Percentiles rank a stretch among this genome's conserved stretches.
Conservation (phyloP, 495 filamentous ascomycete genomes). For the Choiromyces venosus region DNA sequence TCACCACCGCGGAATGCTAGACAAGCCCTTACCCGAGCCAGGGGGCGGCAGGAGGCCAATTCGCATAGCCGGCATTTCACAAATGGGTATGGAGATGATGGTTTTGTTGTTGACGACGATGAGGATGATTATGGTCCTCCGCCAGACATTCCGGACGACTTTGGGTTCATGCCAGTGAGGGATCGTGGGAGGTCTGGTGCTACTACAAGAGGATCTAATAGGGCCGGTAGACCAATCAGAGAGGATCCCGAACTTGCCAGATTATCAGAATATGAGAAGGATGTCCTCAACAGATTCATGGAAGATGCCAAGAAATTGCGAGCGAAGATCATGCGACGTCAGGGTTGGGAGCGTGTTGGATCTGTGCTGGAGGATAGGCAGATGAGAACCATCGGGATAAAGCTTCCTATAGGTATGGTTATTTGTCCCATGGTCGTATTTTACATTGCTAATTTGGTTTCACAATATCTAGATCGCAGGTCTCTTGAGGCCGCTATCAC, state of each 20-base stretch:
- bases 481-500: conserved; percentile 63
- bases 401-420: conserved; percentile 59
- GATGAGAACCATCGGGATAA: conserved; percentile 76
- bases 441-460: not conserved
- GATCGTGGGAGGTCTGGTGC: conserved; percentile 41
- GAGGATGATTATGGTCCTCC: conserved; percentile 46
- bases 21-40: conserved; percentile 35
- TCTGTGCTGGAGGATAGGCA: conserved; percentile 72
- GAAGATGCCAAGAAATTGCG: conserved; percentile 63
- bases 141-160: conserved; percentile 46
- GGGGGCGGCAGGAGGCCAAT: conserved; percentile 42
- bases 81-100: conserved; percentile 49
- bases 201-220: conserved; percentile 36
- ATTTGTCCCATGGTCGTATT: conserved; percentile 18
- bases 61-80: conserved; percentile 41
- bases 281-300: conserved; percentile 59
- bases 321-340: conserved; percentile 60
- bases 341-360: conserved; percentile 52
- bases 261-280: conserved; percentile 52
- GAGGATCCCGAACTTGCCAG: conserved; percentile 58
- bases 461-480: conserved; percentile 10
- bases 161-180: conserved; percentile 58
- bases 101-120: conserved; percentile 52
- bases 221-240: conserved; percentile 66
- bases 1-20: conserved; percentile 55